Conservation (phyloP, 305 asterid genomes). For the Fraxinus dipetala region DNA sequence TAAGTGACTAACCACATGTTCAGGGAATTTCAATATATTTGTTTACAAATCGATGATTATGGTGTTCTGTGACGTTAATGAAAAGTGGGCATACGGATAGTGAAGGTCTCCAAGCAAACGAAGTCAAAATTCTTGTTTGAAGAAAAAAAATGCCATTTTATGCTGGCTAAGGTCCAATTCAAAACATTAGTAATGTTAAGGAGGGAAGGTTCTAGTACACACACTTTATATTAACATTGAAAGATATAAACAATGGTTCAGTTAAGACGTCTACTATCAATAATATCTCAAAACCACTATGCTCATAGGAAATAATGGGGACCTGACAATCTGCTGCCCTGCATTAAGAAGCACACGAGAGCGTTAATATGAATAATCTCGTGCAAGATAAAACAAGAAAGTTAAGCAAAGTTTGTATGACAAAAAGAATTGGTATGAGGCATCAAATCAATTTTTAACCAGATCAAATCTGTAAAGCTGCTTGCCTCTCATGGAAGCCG, state of each 20-base stretch:
- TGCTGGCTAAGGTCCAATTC: conserved; percentile 8
- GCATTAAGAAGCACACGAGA: conserved; percentile 35
- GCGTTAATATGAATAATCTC: conserved; percentile 25
- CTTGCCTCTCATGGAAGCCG: not conserved
- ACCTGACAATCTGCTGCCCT: conserved; percentile 94
- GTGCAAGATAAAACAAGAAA: conserved; percentile 3
- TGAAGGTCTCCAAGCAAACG: not conserved
- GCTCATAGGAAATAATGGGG: not conserved
- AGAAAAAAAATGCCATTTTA: not conserved
- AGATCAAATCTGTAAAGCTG: not conserved
- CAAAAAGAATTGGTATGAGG: not conserved
- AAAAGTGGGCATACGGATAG: not conserved
- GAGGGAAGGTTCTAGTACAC: not conserved
- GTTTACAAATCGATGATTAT: not conserved
- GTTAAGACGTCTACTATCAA: not conserved
- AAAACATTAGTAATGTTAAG: not conserved
- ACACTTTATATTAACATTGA: not conserved
- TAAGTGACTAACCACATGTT: not conserved
- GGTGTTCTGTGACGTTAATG: not conserved
- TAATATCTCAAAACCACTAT: not conserved
- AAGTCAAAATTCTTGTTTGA: not conserved
- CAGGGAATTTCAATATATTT: not conserved
- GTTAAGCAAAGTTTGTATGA: not conserved
- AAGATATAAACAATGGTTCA: not conserved
- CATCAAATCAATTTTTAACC: not conserved